Conservation (phyloP, 2,329 filamentous ascomycete species). For the Phialophora macrospora region DNA sequence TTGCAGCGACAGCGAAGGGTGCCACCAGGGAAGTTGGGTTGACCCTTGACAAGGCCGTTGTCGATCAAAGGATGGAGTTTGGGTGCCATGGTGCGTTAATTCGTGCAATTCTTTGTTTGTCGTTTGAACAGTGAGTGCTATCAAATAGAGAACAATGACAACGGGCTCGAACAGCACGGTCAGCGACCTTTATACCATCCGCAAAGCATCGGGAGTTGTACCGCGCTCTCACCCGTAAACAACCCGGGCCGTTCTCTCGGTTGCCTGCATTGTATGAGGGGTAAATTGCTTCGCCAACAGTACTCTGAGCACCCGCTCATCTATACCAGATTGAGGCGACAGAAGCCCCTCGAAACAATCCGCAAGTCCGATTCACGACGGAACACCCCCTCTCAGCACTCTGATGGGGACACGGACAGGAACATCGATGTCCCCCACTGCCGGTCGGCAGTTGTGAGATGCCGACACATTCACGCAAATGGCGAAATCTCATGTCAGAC, state of each 20-base stretch:
- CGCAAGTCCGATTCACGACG: constrained; percentile 13
- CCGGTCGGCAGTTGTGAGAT: constrained; percentile 18
- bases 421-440: not conserved
- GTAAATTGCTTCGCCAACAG: constrained; percentile 4
- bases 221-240: constrained; percentile 8
- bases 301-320: constrained; percentile 11
- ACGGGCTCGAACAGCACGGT: not conserved
- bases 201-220: constrained; percentile 1
- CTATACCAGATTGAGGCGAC: constrained; percentile 11
- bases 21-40: constrained; percentile 62
- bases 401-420: not conserved
- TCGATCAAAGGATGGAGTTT: constrained; percentile 68
- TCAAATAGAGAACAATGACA: not conserved
- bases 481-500: constrained; percentile 19
- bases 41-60: constrained; percentile 64
- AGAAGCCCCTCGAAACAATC: constrained; percentile 12
- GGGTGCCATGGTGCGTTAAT: constrained; percentile 37
- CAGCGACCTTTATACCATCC: constrained; percentile 10
- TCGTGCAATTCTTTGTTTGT: not conserved
- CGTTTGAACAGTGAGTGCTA: not conserved
- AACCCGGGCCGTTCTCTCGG: not conserved
- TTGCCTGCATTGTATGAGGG: constrained; percentile 15
- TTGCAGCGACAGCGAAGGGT: constrained; percentile 66
- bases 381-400: not conserved
- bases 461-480: not conserved